phyloP scores from a whole-genome alignment of 352 stramenopile genomes.

The Pythium monospermum region DNA sequence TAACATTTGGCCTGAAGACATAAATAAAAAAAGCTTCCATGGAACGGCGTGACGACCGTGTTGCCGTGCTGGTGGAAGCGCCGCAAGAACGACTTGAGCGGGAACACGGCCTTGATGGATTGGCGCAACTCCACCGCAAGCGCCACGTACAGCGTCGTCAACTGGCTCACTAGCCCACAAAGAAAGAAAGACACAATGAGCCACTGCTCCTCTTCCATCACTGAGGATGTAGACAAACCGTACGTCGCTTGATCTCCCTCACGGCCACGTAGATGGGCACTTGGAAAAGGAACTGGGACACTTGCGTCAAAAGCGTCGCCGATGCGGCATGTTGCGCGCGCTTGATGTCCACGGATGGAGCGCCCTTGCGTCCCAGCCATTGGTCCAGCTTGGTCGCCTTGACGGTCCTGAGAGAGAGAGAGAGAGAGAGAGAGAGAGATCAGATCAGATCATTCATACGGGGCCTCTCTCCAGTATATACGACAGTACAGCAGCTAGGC shows the following conservation, averaged over 20 bases:
- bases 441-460: no score
- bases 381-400: conserved; percentile 59
- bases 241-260: conserved; percentile 58
- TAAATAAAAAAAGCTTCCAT: conserved; percentile 74
- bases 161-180: conserved; percentile 32
- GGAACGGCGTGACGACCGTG: conserved; percentile 53
- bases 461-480: no score
- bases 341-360: conserved; percentile 16
- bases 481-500: no score
- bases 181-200: neutral
- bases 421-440: no score
- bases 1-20: conserved; percentile 81
- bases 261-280: conserved; percentile 38
- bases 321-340: conserved; percentile 21
- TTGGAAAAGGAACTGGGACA: conserved; percentile 46
- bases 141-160: conserved; percentile 46
- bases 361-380: conserved; percentile 23
- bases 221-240: neutral
- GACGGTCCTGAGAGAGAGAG: no score
- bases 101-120: conserved; percentile 60
- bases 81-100: conserved; percentile 59
- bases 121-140: conserved; percentile 45
- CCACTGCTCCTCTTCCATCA: no score
- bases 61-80: conserved; percentile 57
- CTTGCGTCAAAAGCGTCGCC: conserved; percentile 28